A percentile compares a stretch with the other conserved stretches of the same genome.
Evolutionary conservation across 192 early-diverging fungal genomes (phyloP).

Genomic region (Coemansia sp.): DNA sequence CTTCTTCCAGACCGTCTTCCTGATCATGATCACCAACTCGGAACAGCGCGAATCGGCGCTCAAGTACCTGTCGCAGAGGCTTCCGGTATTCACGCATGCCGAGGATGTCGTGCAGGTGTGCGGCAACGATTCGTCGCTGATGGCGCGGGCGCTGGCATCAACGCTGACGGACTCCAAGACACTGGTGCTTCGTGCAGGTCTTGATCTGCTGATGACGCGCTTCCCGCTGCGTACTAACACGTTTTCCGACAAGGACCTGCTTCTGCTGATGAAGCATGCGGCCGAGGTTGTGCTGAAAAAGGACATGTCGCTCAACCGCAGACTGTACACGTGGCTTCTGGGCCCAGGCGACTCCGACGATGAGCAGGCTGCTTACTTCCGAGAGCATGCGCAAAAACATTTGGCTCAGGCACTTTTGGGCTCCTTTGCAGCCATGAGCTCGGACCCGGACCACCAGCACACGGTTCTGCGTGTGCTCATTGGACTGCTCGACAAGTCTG

Average conservation of each 20-base stretch:
- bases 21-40: slow-evolving; percentile 70
- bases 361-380: slow-evolving; percentile 59
- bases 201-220: slow-evolving; percentile 75
- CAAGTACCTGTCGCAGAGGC: slow-evolving; percentile 73
- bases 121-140: slow-evolving; percentile 70
- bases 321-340: slow-evolving; percentile 90
- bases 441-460: slow-evolving; percentile 34
- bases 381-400: slow-evolving; percentile 53
- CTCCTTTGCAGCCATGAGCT: slow-evolving; percentile 51
- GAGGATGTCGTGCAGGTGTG: slow-evolving; percentile 70
- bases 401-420: slow-evolving; percentile 60
- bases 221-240: slow-evolving; percentile 46
- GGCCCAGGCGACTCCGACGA: slow-evolving; percentile 57
- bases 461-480: slow-evolving; percentile 78
- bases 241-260: slow-evolving; percentile 66
- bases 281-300: slow-evolving; percentile 78
- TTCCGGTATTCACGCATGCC: slow-evolving; percentile 58
- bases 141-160: slow-evolving; percentile 74
- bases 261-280: slow-evolving; percentile 69
- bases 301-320: slow-evolving; percentile 92
- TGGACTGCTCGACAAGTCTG: slow-evolving; percentile 82
- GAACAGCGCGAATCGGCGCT: slow-evolving; percentile 70
- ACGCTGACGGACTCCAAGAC: slow-evolving; percentile 70
- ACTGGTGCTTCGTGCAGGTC: slow-evolving; percentile 79
- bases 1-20: slow-evolving; percentile 84